Conservation (phyloP, 2,329 filamentous ascomycete genomes). For the Onygenales sp. region DNA sequence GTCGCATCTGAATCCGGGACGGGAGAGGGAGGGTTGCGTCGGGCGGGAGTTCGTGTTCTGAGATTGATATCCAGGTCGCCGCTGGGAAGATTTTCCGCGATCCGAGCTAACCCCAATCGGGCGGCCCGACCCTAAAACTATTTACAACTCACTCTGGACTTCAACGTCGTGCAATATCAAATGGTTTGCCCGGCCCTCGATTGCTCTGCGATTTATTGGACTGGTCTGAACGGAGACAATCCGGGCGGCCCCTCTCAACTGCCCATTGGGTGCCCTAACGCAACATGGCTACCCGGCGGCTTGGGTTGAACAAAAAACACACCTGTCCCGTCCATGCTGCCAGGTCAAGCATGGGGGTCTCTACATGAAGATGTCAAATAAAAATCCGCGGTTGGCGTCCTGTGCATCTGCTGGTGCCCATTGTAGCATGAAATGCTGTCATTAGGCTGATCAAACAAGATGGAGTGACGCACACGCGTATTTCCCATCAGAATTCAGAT, state of each 20-base stretch:
- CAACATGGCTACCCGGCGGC: not conserved
- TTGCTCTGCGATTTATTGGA: not conserved
- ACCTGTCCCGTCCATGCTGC: not conserved
- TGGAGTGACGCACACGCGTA: not conserved
- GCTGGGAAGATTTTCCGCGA: slow-evolving; percentile 6
- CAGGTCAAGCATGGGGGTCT: not conserved
- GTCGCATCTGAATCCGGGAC: not conserved
- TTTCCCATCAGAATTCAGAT: not conserved
- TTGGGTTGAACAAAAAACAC: not conserved
- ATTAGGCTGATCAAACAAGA: not conserved
- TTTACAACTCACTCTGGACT: not conserved
- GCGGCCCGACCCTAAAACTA: not conserved
- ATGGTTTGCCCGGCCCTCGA: not conserved
- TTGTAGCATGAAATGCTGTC: no score
- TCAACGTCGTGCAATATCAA: not conserved
- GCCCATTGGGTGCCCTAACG: not conserved
- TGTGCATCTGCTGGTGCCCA: not conserved
- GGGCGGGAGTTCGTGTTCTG: not conserved
- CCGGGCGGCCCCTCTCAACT: not conserved
- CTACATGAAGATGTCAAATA: not conserved
- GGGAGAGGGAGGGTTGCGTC: not conserved
- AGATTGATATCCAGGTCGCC: not conserved
- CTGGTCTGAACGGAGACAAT: not conserved
- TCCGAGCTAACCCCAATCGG: slow-evolving; percentile 6
- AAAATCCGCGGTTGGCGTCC: not conserved